phyloP scores from a whole-genome alignment of 192 early-diverging fungal species.

The Diversispora epigaea region DNA sequence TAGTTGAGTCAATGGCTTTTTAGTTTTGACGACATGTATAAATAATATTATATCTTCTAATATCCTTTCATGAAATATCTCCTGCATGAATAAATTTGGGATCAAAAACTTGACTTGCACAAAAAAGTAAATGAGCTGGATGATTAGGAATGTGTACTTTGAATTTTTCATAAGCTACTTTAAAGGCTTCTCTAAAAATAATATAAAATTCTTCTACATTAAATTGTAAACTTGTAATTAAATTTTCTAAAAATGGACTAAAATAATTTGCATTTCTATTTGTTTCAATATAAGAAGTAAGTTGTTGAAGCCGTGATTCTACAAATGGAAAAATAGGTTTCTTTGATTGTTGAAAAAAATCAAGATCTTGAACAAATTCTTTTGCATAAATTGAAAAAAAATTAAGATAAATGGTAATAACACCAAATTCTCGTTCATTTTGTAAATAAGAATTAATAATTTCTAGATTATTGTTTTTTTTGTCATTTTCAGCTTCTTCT shows the following conservation, averaged over 20 bases:
- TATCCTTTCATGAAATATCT: not conserved
- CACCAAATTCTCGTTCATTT: not conserved
- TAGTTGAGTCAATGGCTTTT: too few species aligned
- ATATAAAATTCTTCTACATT: not conserved
- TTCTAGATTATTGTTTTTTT: not conserved
- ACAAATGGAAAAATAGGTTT: conserved; percentile 5
- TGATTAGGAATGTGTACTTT: not conserved
- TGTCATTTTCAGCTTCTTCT: not conserved
- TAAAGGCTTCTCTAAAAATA: not conserved
- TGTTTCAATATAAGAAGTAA: conserved; percentile 10
- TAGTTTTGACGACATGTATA: too few species aligned
- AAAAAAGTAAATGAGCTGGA: not conserved
- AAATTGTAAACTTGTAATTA: not conserved
- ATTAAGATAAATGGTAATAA: conserved; percentile 6
- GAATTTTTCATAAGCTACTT: conserved; percentile 1
- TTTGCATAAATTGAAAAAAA: conserved; percentile 19
- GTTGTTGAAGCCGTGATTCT: not conserved
- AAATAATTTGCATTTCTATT: conserved; percentile 1
- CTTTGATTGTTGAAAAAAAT: conserved; percentile 12
- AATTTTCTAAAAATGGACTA: not conserved
- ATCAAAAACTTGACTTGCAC: not conserved
- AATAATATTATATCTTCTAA: not conserved
- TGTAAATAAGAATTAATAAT: not conserved
- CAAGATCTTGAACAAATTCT: not conserved
- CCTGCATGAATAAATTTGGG: conserved; percentile 14